Conservation (phyloP, 148 eudicot species). For the Oxyria digyna region DNA sequence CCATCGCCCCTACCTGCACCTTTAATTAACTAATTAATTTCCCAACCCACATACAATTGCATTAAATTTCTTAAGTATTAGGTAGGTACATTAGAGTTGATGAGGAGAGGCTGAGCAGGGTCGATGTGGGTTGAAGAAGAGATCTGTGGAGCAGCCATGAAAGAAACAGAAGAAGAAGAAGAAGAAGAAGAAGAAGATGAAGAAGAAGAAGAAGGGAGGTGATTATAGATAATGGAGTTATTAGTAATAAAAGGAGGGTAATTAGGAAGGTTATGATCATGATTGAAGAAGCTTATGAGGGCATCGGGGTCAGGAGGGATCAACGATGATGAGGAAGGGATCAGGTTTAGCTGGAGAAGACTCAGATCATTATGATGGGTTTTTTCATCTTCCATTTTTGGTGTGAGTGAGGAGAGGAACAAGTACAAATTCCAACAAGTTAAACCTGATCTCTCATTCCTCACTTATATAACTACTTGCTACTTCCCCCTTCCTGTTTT, state of each 20-base stretch:
- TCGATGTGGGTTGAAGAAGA: neutral
- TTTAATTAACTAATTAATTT: neutral
- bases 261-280: too few species aligned
- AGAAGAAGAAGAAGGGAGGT: neutral
- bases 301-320: too few species aligned
- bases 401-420: neutral
- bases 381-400: constrained; percentile 1
- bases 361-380: neutral
- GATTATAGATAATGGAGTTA: too few species aligned
- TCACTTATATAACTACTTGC: too few species aligned
- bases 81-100: neutral
- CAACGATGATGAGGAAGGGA: too few species aligned
- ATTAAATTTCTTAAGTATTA: too few species aligned
- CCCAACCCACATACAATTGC: neutral
- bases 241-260: too few species aligned
- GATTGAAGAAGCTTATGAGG: too few species aligned
- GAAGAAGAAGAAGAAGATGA: neutral
- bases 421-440: neutral
- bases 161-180: neutral
- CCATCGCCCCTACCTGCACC: neutral
- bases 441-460: too few species aligned
- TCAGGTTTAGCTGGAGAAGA: neutral
- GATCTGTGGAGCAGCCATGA: neutral
- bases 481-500: too few species aligned
- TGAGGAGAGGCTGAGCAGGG: neutral